Evolutionary conservation across 2,329 filamentous ascomycete species (phyloP).

Genomic region (Trichoderma hamatum): DNA sequence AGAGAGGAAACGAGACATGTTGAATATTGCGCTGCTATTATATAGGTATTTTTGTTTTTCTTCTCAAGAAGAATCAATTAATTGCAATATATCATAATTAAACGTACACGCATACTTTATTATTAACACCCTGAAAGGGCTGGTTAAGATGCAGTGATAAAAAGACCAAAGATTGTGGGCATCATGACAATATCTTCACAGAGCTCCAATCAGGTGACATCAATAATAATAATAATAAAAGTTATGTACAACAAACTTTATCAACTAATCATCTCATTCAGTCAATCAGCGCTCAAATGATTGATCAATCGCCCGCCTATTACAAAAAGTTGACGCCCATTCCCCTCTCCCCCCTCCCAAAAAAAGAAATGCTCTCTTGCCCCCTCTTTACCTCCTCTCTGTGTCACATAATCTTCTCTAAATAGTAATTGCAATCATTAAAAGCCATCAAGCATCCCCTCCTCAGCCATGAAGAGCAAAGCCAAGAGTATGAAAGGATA

Average conservation of each 20-base stretch:
- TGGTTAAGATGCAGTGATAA: neutral
- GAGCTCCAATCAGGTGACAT: neutral
- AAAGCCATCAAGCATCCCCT: conserved; percentile 9
- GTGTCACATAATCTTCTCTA: neutral
- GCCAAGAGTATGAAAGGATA: neutral
- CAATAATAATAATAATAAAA: conserved; percentile 8
- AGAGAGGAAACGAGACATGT: neutral
- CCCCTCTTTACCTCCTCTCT: neutral
- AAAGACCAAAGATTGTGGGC: neutral
- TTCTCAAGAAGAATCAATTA: neutral
- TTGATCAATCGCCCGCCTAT: conserved; percentile 1
- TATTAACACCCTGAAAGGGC: neutral
- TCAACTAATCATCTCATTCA: conserved; percentile 1
- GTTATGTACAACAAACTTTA: conserved; percentile 21
- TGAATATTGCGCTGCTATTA: conserved; percentile 6
- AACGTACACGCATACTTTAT: neutral
- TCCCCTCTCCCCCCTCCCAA: too few species aligned
- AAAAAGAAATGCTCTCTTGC: neutral
- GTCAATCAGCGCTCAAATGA: neutral
- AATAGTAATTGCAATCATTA: neutral
- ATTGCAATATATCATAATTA: conserved; percentile 3
- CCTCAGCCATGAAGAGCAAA: conserved; percentile 2
- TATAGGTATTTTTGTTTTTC: neutral
- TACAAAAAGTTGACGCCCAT: neutral
- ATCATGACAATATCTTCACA: conserved; percentile 8